Evolutionary conservation across 305 asterid species (phyloP).

Genomic region (Solanum hybrid): DNA sequence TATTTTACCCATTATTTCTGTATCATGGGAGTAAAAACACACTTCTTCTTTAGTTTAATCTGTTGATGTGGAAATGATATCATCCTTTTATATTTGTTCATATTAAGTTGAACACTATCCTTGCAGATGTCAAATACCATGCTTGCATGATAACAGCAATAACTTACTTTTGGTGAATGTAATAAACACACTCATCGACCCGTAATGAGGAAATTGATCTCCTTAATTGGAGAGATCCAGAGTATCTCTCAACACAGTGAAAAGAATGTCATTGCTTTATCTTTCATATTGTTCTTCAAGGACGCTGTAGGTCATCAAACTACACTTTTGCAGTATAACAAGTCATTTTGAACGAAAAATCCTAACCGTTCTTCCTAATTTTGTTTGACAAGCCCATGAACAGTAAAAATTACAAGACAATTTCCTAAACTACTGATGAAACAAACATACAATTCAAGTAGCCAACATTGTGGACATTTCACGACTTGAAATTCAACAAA

Average conservation of each 20-base stretch:
- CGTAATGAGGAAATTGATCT: background rate
- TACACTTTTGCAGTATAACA: background rate
- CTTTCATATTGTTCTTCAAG: background rate
- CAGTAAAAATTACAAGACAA: background rate
- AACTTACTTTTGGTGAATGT: background rate
- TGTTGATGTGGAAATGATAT: background rate
- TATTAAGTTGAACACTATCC: background rate
- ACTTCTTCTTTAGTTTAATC: background rate
- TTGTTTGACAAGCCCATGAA: background rate
- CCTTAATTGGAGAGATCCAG: background rate
- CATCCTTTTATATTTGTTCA: background rate
- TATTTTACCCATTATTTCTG: background rate
- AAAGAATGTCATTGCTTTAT: background rate
- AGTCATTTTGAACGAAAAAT: background rate
- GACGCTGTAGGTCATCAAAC: background rate
- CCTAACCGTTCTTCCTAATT: background rate
- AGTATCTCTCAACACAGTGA: background rate
- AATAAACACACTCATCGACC: background rate
- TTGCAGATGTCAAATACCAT: background rate
- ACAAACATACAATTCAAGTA: background rate
- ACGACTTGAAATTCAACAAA: background rate
- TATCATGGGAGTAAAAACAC: background rate
- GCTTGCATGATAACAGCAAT: background rate
- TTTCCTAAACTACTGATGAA: background rate
- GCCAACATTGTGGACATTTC: background rate